Conservation (phyloP, 345 rosid genomes). For the Rhodamnia rubescens region DNA sequence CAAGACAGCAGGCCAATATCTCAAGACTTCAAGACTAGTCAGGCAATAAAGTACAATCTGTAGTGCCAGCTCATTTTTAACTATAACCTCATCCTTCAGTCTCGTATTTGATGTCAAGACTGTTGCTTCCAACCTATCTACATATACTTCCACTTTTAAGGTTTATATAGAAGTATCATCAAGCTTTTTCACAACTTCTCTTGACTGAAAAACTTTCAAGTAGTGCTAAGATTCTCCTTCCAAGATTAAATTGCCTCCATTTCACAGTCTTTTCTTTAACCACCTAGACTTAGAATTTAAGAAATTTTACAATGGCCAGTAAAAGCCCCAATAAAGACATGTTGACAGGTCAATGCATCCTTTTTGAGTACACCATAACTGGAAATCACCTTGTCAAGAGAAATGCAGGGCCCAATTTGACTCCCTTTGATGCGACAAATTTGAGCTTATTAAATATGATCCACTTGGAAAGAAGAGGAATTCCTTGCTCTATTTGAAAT, state of each 20-base stretch:
- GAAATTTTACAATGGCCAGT: background rate
- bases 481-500: constrained; percentile 91
- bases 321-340: background rate
- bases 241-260: background rate
- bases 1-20: background rate
- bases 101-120: background rate
- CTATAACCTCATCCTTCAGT: background rate
- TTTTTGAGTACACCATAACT: background rate
- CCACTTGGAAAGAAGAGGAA: constrained; percentile 88
- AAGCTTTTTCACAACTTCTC: background rate
- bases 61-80: background rate
- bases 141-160: background rate
- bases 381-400: constrained; percentile 65
- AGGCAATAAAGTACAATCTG: background rate
- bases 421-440: constrained; percentile 72
- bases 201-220: background rate
- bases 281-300: background rate
- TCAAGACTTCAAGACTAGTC: background rate
- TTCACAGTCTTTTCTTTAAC: background rate
- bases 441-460: constrained; percentile 86
- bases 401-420: constrained; percentile 80
- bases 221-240: background rate
- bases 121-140: background rate
- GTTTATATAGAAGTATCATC: background rate
- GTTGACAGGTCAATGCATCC: background rate